Conservation (phyloP, 192 early-diverging fungal genomes). For the Funneliformis geosporum region DNA sequence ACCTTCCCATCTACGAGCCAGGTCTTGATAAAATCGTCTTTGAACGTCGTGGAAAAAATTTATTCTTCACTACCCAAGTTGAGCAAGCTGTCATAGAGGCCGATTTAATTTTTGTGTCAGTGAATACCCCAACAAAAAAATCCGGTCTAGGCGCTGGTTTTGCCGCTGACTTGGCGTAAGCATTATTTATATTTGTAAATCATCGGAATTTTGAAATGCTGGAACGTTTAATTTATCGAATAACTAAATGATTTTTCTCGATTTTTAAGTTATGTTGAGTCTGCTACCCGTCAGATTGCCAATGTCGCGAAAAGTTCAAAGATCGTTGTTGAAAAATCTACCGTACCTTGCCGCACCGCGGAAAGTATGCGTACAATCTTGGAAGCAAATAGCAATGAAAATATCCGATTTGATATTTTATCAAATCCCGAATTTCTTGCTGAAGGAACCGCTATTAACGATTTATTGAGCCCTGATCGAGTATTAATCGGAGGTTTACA, state of each 20-base stretch:
- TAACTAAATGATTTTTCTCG: slow-evolving; percentile 7
- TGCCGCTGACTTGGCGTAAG: slow-evolving; percentile 82
- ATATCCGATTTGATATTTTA: slow-evolving; percentile 80
- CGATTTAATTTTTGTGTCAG: slow-evolving; percentile 89
- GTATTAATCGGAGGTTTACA: slow-evolving; percentile 84
- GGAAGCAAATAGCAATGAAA: slow-evolving; percentile 68
- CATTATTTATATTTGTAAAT: slow-evolving; percentile 18
- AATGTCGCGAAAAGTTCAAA: slow-evolving; percentile 75
- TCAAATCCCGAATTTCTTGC: slow-evolving; percentile 97
- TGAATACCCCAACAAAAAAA: slow-evolving; percentile 91
- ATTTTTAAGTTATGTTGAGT: slow-evolving; percentile 69
- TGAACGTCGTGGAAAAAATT: slow-evolving; percentile 72
- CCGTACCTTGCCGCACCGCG: slow-evolving; percentile 91
- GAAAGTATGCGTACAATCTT: slow-evolving; percentile 82
- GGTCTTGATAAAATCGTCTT: slow-evolving; percentile 86
- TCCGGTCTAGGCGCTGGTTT: slow-evolving; percentile 73
- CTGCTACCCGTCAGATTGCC: slow-evolving; percentile 82
- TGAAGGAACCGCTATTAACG: slow-evolving; percentile 86
- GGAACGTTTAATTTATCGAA: neutral
- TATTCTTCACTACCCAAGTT: slow-evolving; percentile 85
- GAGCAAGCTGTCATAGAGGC: slow-evolving; percentile 74
- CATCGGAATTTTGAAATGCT: neutral
- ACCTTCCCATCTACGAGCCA: slow-evolving; percentile 90
- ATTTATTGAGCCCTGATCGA: slow-evolving; percentile 85
- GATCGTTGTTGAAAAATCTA: slow-evolving; percentile 94